Conservation (phyloP, 139 green algal genomes). For the Auxenochlorella protothecoides region DNA sequence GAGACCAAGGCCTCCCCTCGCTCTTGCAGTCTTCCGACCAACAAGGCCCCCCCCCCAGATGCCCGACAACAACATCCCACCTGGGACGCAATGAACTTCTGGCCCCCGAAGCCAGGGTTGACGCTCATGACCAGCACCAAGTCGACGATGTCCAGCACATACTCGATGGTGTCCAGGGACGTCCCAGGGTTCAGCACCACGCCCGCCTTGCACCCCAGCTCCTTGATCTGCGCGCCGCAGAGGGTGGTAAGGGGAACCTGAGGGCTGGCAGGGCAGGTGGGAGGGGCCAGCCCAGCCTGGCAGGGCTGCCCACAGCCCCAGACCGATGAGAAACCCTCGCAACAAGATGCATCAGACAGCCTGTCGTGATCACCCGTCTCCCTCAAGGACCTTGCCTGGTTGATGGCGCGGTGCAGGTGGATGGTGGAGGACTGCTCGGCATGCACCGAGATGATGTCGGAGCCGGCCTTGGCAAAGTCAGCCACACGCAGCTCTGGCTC, state of each 20-base stretch:
- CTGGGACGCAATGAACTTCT: constrained; percentile 96
- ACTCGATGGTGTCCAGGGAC: constrained; percentile 68
- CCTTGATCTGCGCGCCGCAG: constrained; percentile 79
- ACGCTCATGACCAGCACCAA: constrained; percentile 97
- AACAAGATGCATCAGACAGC: no score
- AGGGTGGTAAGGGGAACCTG: no score
- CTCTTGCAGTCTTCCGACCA: no score
- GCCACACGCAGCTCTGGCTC: constrained; percentile 91
- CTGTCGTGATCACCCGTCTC: no score
- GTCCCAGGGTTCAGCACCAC: constrained; percentile 98
- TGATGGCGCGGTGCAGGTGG: constrained; percentile 88
- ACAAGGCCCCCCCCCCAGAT: no score
- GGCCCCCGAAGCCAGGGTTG: constrained; percentile 97
- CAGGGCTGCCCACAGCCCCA: no score
- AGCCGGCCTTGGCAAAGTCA: constrained; percentile 91
- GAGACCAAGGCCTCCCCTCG: no score
- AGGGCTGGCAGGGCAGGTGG: background rate
- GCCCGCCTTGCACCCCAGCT: constrained; percentile 88
- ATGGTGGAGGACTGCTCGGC: constrained; percentile 80
- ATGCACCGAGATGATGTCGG: constrained; percentile 98
- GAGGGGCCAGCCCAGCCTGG: no score
- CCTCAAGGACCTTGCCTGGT: constrained; percentile 47
- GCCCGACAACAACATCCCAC: constrained; percentile 4
- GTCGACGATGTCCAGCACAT: constrained; percentile 85
- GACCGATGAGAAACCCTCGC: no score